Base-by-base conservation (phyloP, 371 early-diverging fungal species). In the Choanephora cucurbitarum region DNA sequence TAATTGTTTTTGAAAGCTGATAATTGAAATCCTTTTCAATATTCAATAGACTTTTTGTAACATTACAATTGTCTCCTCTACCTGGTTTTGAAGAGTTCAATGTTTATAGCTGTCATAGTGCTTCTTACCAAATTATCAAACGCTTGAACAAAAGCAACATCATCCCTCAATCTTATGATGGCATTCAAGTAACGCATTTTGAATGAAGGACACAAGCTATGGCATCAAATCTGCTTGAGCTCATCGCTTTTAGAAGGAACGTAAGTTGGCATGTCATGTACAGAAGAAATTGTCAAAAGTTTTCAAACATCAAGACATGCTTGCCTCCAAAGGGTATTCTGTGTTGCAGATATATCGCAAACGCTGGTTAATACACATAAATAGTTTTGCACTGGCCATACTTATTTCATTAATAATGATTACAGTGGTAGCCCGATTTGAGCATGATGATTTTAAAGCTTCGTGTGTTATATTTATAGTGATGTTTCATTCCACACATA, bases 201-300 rank as follows among this genome's bases (percentile, higher is more conserved):
- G 28, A 58, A 58, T 10, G 33, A 21, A 5, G n/a, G 5, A 51
- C 52, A 58, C 5, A 52, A 19, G 22, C 0, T 5, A 14, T 46
- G n/a, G 6, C 22, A 28, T 23, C 23, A 17, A n/a, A 45, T 39
- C 19, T 23, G 51, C 31, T 32, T 45, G 6, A 1, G n/a, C 13
- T 21, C 11, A 21, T 23, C 41, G 44, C 21, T 22, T 14, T 21
- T n/a, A 13, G 6, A 14, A 15, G 14, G 3, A 19, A 22, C 24
- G 14, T 39, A 58, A 9, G 45, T 32, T 37, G 52, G 37, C 17
- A 14, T 10, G 2, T 17, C 52, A 9, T 21, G 13, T 13, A 58
- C 58, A 19, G 58, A 52, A 32, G 58, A 52, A 1, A 32, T 33
- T 58, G 51, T 6, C 41, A 32, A 14, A 58, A 40, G 32, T 58